Evolutionary conservation across 1,139 yeast species (phyloP).

Genomic region (Yamadazyma membranifaciens): DNA sequence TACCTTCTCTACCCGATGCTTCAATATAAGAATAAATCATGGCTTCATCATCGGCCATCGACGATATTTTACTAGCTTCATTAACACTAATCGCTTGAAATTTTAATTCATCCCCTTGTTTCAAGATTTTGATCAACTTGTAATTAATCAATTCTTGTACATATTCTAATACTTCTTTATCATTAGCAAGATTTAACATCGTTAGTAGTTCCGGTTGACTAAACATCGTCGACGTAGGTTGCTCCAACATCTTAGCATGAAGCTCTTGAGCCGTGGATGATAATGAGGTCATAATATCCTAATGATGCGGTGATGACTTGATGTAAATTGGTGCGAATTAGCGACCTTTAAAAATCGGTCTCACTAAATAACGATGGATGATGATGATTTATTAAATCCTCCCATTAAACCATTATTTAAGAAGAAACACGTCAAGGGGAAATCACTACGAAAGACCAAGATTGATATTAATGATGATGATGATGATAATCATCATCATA

Average conservation of each 20-base stretch:
- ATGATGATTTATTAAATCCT: not conserved
- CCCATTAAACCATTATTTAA: slow-evolving; percentile 7
- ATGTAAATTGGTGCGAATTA: slow-evolving; percentile 1
- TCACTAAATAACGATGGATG: not conserved
- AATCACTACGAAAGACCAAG: not conserved
- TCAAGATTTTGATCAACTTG: slow-evolving; percentile 66
- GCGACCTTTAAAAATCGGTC: not conserved
- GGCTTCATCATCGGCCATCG: slow-evolving; percentile 85
- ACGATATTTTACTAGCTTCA: slow-evolving; percentile 69
- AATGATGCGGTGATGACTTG: slow-evolving; percentile 1
- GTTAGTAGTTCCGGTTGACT: slow-evolving; percentile 59
- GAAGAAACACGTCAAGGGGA: slow-evolving; percentile 6
- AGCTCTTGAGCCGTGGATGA: slow-evolving; percentile 54
- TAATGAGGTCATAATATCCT: slow-evolving; percentile 15
- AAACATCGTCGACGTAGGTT: slow-evolving; percentile 45
- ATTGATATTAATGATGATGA: slow-evolving; percentile 10
- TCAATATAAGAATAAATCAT: slow-evolving; percentile 89
- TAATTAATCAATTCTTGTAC: slow-evolving; percentile 66
- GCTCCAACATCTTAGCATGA: slow-evolving; percentile 58
- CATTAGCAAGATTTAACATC: slow-evolving; percentile 32
- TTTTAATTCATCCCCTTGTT: slow-evolving; percentile 61
- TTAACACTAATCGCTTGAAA: slow-evolving; percentile 69
- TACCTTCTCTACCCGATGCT: slow-evolving; percentile 92
- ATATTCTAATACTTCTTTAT: slow-evolving; percentile 51
- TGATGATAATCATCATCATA: not conserved